Evolutionary conservation across 345 rosid genomes (phyloP), one percentile per base, ranked within the genome.

Genomic region (Laguncularia racemosa): DNA sequence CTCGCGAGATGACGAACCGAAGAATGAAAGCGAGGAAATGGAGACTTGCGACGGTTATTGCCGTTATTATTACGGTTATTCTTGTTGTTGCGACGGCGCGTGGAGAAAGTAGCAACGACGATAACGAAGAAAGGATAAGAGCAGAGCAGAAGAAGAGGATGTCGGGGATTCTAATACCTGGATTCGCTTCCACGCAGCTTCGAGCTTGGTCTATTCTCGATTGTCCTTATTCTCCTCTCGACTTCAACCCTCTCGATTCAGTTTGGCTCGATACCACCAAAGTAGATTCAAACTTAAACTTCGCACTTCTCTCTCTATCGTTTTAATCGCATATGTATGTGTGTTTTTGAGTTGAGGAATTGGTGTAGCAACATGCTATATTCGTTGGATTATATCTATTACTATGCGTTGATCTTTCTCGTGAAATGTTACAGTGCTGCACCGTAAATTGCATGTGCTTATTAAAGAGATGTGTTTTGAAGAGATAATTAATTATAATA

Each of bases 131-230:
- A 59, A 40, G 38, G 52, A 49, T 63, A 16, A 52, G 64, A 50
- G 55, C 57, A 62, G 33, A 65, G 52, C 57, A 51, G 52, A 57
- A 57, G 62, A 52, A 51, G 46, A 51, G 79, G 82, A 67, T 89
- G 13, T 93, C 99, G 13, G 99, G 99, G 66, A 84, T 93, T 57
- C 87, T 93, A 76, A 93, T 93, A 13, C 99, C 97, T 12, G 99
- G 96, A 49, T 93, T 93, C 69, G 99, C 99, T 23, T 93, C 97
- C 56, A 82, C 97, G 68, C 99, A 90, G 96, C 74, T 93, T 12
- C 70, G 99, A 63, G 99, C 97, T 13, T 93, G 99, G 99, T 93
- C 99, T 50, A 77, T 90, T 62, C 97, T 93, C 52, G 97, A 93
- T 81, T 93, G 99, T 56, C 97, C 99, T 0, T 89, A 79, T 78